phyloP scores from a whole-genome alignment of 2,329 filamentous ascomycete genomes.

The Myriangium duriaei region DNA sequence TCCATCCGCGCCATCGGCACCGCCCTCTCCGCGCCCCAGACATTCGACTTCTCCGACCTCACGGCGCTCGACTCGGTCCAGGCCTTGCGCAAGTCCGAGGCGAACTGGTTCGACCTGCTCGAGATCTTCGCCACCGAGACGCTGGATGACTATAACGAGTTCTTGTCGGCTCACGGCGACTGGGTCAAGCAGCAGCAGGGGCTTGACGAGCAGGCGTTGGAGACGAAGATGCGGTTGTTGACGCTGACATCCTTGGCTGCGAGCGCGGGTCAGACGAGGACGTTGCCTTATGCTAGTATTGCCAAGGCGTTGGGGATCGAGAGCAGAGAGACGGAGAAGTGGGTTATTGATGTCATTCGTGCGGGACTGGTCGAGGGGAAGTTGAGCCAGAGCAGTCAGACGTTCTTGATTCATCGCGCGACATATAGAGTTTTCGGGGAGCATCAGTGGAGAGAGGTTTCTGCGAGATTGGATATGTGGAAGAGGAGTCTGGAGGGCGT shows the following conservation, averaged over 20 bases:
- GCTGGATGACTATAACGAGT: conserved; percentile 90
- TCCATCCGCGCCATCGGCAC: conserved; percentile 53
- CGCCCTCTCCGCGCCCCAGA: conserved; percentile 51
- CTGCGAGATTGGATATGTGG: conserved; percentile 84
- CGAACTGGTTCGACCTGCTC: conserved; percentile 78
- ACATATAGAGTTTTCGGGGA: conserved; percentile 95
- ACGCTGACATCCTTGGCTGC: conserved; percentile 86
- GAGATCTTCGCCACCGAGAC: conserved; percentile 92
- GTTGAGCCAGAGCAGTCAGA: conserved; percentile 80
- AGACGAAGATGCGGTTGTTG: conserved; percentile 92
- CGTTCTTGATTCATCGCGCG: conserved; percentile 90
- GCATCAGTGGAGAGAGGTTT: conserved; percentile 96
- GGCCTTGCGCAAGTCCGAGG: conserved; percentile 71
- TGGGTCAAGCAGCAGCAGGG: conserved; percentile 57
- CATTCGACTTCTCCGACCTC: conserved; percentile 63
- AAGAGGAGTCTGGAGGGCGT: conserved; percentile 69
- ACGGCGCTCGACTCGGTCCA: conserved; percentile 66
- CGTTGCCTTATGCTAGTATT: conserved; percentile 79
- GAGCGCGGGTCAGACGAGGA: conserved; percentile 60
- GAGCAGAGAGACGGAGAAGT: conserved; percentile 80
- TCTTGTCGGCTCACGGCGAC: conserved; percentile 78
- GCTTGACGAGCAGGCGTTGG: conserved; percentile 58
- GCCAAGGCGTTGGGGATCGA: conserved; percentile 74
- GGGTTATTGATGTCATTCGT: conserved; percentile 97
- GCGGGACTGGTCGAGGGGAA: conserved; percentile 93